A percentile compares a stretch with the other conserved stretches of the same genome.
Conservation (phyloP, 163 green algal genomes). For the Chlamydomonas reinhardtii region DNA sequence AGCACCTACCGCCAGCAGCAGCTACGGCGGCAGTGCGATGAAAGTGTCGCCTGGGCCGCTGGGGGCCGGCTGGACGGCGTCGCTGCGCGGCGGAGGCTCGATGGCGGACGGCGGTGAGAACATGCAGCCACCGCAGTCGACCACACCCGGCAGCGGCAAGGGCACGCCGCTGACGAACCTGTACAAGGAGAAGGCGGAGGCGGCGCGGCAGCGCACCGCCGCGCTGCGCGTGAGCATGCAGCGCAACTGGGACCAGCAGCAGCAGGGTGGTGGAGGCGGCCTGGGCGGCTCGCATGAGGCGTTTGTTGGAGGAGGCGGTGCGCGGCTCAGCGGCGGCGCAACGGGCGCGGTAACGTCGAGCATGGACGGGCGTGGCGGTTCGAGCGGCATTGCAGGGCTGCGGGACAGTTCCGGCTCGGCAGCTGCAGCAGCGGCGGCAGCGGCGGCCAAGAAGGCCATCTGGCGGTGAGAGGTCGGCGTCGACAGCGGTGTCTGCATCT, state of each 20-base stretch:
- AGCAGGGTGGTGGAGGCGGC: not conserved
- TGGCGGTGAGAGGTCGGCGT: not conserved
- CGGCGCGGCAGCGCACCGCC: slow-evolving; percentile 37
- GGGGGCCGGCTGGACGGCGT: no score
- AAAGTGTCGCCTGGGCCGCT: no score
- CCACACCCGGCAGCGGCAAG: slow-evolving; percentile 15
- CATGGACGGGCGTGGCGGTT: not conserved
- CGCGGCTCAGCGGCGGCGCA: not conserved
- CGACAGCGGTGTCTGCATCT: no score
- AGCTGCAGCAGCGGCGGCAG: no score
- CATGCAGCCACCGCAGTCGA: slow-evolving; percentile 6
- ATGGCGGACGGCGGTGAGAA: slow-evolving; percentile 11
- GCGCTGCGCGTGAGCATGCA: slow-evolving; percentile 55
- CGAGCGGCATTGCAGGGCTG: not conserved
- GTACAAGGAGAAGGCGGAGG: slow-evolving; percentile 52
- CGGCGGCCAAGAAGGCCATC: not conserved
- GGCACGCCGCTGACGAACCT: slow-evolving; percentile 13
- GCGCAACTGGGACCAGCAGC: slow-evolving; percentile 31
- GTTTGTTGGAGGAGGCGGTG: no score
- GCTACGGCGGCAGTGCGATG: no score
- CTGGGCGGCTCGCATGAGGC: not conserved
- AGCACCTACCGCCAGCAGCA: no score
- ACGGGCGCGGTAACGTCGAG: slow-evolving; percentile 12
- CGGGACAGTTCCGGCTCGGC: not conserved
- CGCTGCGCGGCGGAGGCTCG: no score